Evolutionary conservation across 2,329 filamentous ascomycete genomes (phyloP), one percentile per base, ranked within the genome.

Genomic region (Botrytis squamosa): DNA sequence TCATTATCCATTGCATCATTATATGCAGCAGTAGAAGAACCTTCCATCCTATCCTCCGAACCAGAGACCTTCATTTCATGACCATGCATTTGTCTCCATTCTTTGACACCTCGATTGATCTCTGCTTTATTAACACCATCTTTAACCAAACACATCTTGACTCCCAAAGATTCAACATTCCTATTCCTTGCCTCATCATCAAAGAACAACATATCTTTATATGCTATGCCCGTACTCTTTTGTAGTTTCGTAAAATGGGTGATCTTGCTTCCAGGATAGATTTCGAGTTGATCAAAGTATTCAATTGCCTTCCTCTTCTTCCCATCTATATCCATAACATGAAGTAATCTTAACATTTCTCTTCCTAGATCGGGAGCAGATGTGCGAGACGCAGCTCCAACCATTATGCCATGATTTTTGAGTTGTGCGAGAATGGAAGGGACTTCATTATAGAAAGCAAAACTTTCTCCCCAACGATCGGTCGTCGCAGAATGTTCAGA

Each of bases 171-270:
- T 84, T 91, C 89, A 0, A 97, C 95, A 80, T 98, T 94, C 74
- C 89, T 86, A 80, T 98, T 98, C 75, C 95, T 85, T 70, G 87
- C 86, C 87, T 98, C 95, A 79, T 98, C 95, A 78, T 98, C 95
- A 77, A 98, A 98, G 82, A 98, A 98, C 49, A 98, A 82, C 91
- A 98, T 97, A 66, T 98, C 93, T 76, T 92, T 88, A 80, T 89
- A 97, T 9, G 85, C 84, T 4, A 98, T 82, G 1, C 90, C 90
- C 22, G 92, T 94, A 73, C 89, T 86, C 81, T 91, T 88, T 16
- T 92, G 88, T 77, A 98, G 85, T 8, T 88, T 85, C 79, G 91
- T 87, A 79, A 98, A 97, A 83, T 98, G 95, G 75, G 89, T 88
- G n/a, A 92, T 91, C 86, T 98, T 98, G 80, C 86, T 91, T 1